phyloP scores from a whole-genome alignment of 768 basidiomycete genomes.

The Crepidotus variabilis region DNA sequence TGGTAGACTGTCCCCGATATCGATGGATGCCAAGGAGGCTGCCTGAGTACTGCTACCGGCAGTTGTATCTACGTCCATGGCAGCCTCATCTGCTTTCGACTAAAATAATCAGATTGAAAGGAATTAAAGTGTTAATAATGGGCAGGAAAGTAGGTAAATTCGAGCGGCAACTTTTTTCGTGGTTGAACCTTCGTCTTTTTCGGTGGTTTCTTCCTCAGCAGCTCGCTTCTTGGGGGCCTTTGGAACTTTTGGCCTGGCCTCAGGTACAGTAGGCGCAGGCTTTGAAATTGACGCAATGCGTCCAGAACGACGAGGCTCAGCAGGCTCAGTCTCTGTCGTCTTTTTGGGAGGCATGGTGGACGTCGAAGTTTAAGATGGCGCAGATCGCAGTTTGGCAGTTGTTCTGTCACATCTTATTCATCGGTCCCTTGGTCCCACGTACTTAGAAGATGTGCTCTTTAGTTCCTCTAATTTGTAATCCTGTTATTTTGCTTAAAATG shows the following conservation, averaged over 20 bases:
- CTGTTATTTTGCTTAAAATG: background rate
- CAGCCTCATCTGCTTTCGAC: slow-evolving; percentile 13
- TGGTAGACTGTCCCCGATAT: slow-evolving; percentile 75
- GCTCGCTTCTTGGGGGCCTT: slow-evolving; percentile 38
- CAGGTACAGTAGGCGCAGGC: slow-evolving; percentile 32
- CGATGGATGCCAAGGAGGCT: slow-evolving; percentile 36
- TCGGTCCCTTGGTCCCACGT: background rate
- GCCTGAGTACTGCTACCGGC: slow-evolving; percentile 14
- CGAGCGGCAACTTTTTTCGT: slow-evolving; percentile 34
- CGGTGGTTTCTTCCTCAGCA: slow-evolving; percentile 31
- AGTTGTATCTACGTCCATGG: slow-evolving; percentile 21
- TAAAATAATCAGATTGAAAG: background rate
- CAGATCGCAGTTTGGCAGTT: background rate
- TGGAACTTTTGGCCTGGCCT: slow-evolving; percentile 16
- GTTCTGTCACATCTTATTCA: background rate
- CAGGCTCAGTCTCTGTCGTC: slow-evolving; percentile 20
- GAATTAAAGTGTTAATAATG: too few relatives aligned
- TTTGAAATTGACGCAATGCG: slow-evolving; percentile 42
- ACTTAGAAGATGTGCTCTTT: background rate
- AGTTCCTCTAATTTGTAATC: background rate
- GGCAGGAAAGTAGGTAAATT: slow-evolving; percentile 1
- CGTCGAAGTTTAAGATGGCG: slow-evolving; percentile 6
- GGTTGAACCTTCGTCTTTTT: slow-evolving; percentile 27
- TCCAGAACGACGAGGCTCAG: slow-evolving; percentile 50
- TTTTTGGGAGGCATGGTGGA: slow-evolving; percentile 29